These are phyloP conservation scores for Pseudocercospora vitis DNA, from an alignment of 2,329 filamentous ascomycete species.

Conservation along the genomic window DNA sequence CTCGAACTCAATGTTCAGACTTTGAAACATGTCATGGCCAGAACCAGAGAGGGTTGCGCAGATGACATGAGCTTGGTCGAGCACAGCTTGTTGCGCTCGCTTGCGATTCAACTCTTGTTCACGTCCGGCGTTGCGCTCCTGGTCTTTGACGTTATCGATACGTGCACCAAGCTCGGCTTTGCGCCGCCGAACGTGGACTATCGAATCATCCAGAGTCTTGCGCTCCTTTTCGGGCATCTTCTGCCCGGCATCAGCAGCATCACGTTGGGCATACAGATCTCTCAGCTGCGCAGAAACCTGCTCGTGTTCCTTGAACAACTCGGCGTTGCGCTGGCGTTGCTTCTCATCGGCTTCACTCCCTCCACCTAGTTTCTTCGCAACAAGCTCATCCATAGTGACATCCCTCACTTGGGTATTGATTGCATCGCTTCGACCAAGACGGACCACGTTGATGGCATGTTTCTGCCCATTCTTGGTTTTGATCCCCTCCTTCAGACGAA, in stretches of 20 bases:
- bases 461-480: constrained; percentile 71
- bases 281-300: constrained; percentile 64
- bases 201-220: constrained; percentile 68
- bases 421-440: constrained; percentile 84
- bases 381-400: constrained; percentile 89
- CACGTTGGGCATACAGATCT: constrained; percentile 67
- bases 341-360: constrained; percentile 39
- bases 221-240: constrained; percentile 51
- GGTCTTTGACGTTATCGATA: constrained; percentile 85
- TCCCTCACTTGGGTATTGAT: constrained; percentile 88
- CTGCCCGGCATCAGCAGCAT: constrained; percentile 51
- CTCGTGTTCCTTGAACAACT: constrained; percentile 71
- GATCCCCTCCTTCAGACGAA: constrained; percentile 85
- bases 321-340: constrained; percentile 55
- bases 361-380: constrained; percentile 66
- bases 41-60: constrained; percentile 94
- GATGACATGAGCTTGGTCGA: constrained; percentile 86
- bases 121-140: constrained; percentile 75
- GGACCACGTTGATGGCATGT: constrained; percentile 81
- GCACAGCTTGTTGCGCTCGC: constrained; percentile 83
- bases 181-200: constrained; percentile 73
- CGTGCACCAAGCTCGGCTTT: constrained; percentile 74
- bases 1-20: constrained; percentile 92
- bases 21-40: constrained; percentile 96
- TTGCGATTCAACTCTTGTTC: constrained; percentile 84